Percentiles rank a stretch among this genome's conserved stretches.
phyloP scores from a whole-genome alignment of 345 rosid species.

The Aquilaria yunnanensis region DNA sequence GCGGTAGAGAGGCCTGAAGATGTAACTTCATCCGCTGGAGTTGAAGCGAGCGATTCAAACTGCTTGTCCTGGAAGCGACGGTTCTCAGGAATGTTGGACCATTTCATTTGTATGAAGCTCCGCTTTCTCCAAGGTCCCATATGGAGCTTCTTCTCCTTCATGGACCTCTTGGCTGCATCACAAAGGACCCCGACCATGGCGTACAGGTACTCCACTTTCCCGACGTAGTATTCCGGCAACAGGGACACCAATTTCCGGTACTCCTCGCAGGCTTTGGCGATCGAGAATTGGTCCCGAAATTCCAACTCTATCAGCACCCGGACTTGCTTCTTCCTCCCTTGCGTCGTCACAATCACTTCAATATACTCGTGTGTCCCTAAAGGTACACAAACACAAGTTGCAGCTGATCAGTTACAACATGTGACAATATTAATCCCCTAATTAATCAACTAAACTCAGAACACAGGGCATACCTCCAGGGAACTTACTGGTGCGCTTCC shows the following conservation, averaged over 20 bases:
- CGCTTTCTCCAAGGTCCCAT: constrained; percentile 47
- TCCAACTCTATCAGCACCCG: constrained; percentile 37
- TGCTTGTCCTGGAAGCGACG: not conserved
- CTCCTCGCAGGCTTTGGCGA: constrained; percentile 33
- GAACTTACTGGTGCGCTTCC: constrained; percentile 32
- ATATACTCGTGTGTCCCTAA: constrained; percentile 40
- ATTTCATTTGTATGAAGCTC: constrained; percentile 52
- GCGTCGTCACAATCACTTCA: constrained; percentile 21
- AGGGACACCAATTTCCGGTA: constrained; percentile 23
- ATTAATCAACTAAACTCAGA: too few relatives aligned
- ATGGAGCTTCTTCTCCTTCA: constrained; percentile 41
- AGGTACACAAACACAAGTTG: not conserved
- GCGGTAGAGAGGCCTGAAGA: too few relatives aligned
- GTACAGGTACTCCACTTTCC: constrained; percentile 31
- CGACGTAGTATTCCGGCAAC: constrained; percentile 34
- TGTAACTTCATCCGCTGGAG: too few relatives aligned
- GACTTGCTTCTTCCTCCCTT: constrained; percentile 30
- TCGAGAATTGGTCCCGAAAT: constrained; percentile 37
- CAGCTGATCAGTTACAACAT: too few relatives aligned
- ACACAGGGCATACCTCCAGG: constrained; percentile 29
- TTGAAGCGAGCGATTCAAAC: not conserved
- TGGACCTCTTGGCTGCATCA: constrained; percentile 34
- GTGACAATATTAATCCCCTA: too few relatives aligned
- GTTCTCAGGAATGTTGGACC: constrained; percentile 21
- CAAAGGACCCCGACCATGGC: constrained; percentile 30